Base-by-base conservation (phyloP, 257 asterid species). In the Thymus mandschuricus region DNA sequence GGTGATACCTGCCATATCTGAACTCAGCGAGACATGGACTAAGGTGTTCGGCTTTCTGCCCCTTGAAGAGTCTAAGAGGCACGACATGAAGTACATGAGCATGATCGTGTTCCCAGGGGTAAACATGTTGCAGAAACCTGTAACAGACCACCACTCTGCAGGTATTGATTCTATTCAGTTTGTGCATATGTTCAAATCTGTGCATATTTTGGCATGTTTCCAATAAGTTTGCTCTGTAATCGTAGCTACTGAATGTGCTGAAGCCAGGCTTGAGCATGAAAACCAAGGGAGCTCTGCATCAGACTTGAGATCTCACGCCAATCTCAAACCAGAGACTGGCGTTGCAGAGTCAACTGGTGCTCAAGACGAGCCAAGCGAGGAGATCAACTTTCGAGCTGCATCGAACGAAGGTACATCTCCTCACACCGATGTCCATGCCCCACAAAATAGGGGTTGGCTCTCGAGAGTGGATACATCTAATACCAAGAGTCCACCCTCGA, bases 1-100 rank as follows among this genome's bases (percentile, higher is more conserved):
- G 74, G 90, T 95, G 33, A 89, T 95, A 74, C 99, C 98, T 15
- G 98, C 99, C 55, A 84, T 95, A 72, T 71, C 94, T 40, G 94
- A 88, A 69, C 91, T 92, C 5, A 78, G 63, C 13, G 88, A 90
- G 66, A 95, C 97, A 27, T 95, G 99, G 99, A 95, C 97, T 15
- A 81, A 85, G 29, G 84, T 83, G 51, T 95, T 95, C 63, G 96
- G 93, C 64, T 95, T 95, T 75, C 28, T 13, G 4, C 89, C 92
- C 58, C 84, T 95, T 41, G 90, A 89, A 75, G 96, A 89, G 62
- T 85, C 90, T 10, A 66, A 69, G 74, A 82, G 92, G 84, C 90
- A 72, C 54, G 88, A 79, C 78, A 83, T 87, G 96, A 89, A 68
- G 86, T 69, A 64, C 80, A 89, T 87, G 98, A 89, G 87, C 80